These are phyloP conservation scores for Phytopythium oedochilum DNA, from an alignment of 352 stramenopile genomes.

Conservation along the genomic window DNA sequence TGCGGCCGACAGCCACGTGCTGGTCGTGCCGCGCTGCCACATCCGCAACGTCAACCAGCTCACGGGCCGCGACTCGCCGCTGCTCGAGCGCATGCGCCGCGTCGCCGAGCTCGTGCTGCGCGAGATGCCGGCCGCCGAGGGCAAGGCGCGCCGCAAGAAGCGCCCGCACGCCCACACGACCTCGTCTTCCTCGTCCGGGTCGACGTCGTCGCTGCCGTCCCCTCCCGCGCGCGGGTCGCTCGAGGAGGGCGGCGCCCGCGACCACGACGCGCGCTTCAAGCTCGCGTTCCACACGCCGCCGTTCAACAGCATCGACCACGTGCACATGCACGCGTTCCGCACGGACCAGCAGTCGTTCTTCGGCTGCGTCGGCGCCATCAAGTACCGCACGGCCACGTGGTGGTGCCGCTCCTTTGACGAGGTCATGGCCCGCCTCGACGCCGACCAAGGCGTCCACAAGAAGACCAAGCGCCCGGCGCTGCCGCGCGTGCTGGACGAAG, in stretches of 20 bases:
- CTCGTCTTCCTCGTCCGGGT: slow-evolving; percentile 1
- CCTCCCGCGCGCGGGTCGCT: background rate
- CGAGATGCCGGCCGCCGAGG: slow-evolving; percentile 22
- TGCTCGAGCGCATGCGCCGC: slow-evolving; percentile 68
- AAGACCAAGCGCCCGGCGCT: background rate
- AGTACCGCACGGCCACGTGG: slow-evolving; percentile 85
- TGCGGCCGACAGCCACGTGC: slow-evolving; percentile 66
- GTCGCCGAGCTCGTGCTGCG: slow-evolving; percentile 54
- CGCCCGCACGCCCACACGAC: slow-evolving; percentile 3
- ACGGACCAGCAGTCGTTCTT: slow-evolving; percentile 49
- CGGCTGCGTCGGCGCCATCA: slow-evolving; percentile 67
- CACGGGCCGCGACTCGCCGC: slow-evolving; percentile 41
- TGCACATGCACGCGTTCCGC: slow-evolving; percentile 87
- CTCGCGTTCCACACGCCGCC: slow-evolving; percentile 82
- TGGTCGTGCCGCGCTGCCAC: slow-evolving; percentile 79
- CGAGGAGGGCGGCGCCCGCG: no score
- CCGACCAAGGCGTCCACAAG: background rate
- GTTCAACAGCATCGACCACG: slow-evolving; percentile 89
- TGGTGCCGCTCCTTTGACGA: slow-evolving; percentile 83
- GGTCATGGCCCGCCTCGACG: slow-evolving; percentile 43
- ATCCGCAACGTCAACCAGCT: slow-evolving; percentile 86
- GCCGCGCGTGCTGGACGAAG: background rate
- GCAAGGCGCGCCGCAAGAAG: slow-evolving; percentile 7
- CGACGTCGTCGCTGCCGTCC: slow-evolving; percentile 4
- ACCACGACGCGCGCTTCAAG: slow-evolving; percentile 51